phyloP scores from a whole-genome alignment of 2,329 filamentous ascomycete species.

The Exophiala sp. region DNA sequence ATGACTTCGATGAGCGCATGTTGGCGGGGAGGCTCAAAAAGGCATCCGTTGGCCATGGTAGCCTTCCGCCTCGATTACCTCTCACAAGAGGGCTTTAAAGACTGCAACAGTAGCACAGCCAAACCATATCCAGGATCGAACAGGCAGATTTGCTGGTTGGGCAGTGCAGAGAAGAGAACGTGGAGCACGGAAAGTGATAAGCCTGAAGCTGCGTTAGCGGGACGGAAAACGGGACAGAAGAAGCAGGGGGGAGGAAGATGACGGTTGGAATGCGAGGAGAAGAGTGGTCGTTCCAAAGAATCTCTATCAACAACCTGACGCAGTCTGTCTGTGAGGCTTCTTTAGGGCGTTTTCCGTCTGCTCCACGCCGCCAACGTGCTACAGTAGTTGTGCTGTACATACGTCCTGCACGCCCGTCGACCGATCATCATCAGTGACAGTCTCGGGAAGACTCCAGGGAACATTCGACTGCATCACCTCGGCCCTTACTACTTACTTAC shows the following conservation, averaged over 20 bases:
- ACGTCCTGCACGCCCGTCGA: too few species aligned
- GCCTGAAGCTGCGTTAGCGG: conserved; percentile 14
- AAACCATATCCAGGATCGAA: conserved; percentile 6
- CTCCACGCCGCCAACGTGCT: neutral
- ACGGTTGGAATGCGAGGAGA: neutral
- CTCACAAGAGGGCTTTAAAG: conserved; percentile 9
- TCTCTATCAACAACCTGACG: neutral
- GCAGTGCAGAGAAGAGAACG: neutral
- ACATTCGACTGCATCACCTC: neutral
- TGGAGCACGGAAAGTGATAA: neutral
- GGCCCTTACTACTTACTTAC: too few species aligned
- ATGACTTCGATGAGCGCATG: neutral
- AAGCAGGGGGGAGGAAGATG: too few species aligned
- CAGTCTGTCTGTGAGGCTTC: neutral
- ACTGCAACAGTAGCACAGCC: conserved; percentile 16
- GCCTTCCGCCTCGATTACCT: conserved; percentile 1
- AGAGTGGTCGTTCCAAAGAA: neutral
- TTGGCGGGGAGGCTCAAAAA: neutral
- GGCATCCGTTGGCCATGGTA: conserved; percentile 8
- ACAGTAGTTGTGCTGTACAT: too few species aligned
- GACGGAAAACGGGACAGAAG: neutral
- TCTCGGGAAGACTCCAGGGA: neutral
- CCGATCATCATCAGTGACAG: too few species aligned
- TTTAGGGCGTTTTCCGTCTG: neutral
- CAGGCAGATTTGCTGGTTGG: conserved; percentile 8